These are phyloP conservation scores for Vanrija humicola DNA, from an alignment of 1,284 basidiomycete species.

Conservation along the genomic window DNA sequence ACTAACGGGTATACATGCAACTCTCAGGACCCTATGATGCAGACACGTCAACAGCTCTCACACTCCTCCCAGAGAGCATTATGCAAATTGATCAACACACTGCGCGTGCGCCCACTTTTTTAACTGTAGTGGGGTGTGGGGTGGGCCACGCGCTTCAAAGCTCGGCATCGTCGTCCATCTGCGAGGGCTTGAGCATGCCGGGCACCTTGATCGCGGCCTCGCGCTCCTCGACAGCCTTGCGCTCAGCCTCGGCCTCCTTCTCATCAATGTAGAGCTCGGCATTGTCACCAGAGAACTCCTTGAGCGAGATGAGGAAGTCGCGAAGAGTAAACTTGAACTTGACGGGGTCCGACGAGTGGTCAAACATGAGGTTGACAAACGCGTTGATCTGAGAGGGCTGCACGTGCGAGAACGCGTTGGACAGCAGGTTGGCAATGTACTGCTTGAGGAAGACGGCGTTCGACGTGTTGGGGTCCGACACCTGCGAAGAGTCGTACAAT, in stretches of 20 bases:
- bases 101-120: background rate
- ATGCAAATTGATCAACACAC: background rate
- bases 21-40: background rate
- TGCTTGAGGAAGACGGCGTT: conserved; percentile 82
- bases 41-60: background rate
- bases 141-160: conserved; percentile 20
- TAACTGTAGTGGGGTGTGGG: background rate
- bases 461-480: conserved; percentile 68
- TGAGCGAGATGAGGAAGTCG: conserved; percentile 72
- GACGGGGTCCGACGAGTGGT: conserved; percentile 82
- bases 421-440: conserved; percentile 81
- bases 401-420: conserved; percentile 85
- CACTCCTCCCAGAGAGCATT: background rate
- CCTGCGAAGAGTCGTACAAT: conserved; percentile 74
- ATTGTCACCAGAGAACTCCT: conserved; percentile 82
- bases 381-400: conserved; percentile 71
- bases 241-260: conserved; percentile 78
- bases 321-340: conserved; percentile 94
- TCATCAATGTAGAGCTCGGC: conserved; percentile 89
- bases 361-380: conserved; percentile 77
- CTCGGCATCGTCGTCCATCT: conserved; percentile 71
- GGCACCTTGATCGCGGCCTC: conserved; percentile 89
- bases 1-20: background rate
- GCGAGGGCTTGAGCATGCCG: conserved; percentile 96
- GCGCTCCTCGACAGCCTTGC: conserved; percentile 70